Evolutionary conservation across 495 filamentous ascomycete species (phyloP), one percentile per base, ranked within the genome.

Genomic region (Daldinia caldariorum): DNA sequence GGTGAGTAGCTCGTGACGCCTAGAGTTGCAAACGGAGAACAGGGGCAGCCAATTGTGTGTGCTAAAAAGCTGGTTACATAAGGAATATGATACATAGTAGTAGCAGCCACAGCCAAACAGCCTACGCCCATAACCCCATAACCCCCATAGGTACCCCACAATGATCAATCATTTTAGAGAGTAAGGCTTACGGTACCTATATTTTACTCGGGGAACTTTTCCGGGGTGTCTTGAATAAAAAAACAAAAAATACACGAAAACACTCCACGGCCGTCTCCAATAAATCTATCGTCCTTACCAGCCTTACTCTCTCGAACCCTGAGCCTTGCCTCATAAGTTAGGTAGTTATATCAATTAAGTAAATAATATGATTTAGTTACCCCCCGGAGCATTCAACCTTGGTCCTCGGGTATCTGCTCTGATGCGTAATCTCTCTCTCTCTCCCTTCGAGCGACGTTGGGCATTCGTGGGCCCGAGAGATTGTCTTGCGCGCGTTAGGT

Each of bases 241-340:
- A n/a, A n/a, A n/a, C n/a, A n/a, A n/a, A n/a, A n/a, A n/a, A n/a
- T n/a, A n/a, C n/a, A n/a, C n/a, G n/a, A n/a, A n/a, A 49, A 45
- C n/a, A 57, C 64, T 66, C 70, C 61, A 70, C 67, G 43, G 54
- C 61, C 66, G 49, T 57, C 70, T 69, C 61, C 57, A 69, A 26
- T 55, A 59, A 70, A 38, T 54, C 58, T 56, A 38, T 54, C 58
- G 56, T 64, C 60, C 56, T n/a, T 31, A 58, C 31, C 12, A 61
- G 50, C 56, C 64, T 67, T 72, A 60, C 56, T 26, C 26, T 26
- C 26, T 60, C 50, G 22, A 55, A 3, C 32, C 51, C 2, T 35
- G 51, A 58, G 53, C 58, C 68, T 67, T 67, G 59, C 60, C 56
- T 60, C 49, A 26, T 26, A 26, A 1, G 26, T 26, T n/a, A n/a